These are phyloP conservation scores for Priceomyces castillae DNA, from an alignment of 805 yeast species.

Conservation along the genomic window DNA sequence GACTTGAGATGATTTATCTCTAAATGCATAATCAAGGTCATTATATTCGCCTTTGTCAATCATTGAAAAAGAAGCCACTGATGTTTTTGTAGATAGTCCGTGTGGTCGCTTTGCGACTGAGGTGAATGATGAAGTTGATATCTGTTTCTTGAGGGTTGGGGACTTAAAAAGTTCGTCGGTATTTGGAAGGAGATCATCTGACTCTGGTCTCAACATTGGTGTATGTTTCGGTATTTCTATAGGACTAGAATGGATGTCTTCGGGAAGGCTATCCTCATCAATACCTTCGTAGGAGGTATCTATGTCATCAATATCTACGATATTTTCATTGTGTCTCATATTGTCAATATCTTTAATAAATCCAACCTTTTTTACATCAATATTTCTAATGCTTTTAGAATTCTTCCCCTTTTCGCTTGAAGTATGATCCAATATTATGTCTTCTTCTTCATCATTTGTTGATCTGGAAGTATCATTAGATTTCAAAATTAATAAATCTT, in stretches of 20 bases:
- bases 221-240: neutral
- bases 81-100: slow-evolving; percentile 14
- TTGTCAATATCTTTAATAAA: slow-evolving; percentile 26
- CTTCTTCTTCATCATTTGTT: slow-evolving; percentile 11
- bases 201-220: neutral
- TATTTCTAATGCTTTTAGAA: neutral
- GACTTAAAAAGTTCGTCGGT: neutral
- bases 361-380: slow-evolving; percentile 7
- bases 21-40: slow-evolving; percentile 32
- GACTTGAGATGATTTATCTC: slow-evolving; percentile 23
- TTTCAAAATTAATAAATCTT: slow-evolving; percentile 14
- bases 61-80: slow-evolving; percentile 21
- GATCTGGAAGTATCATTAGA: slow-evolving; percentile 27
- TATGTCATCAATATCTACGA: slow-evolving; percentile 6
- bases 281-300: neutral
- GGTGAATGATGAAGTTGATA: slow-evolving; percentile 10
- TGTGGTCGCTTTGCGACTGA: slow-evolving; percentile 15
- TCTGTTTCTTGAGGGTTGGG: slow-evolving; percentile 4
- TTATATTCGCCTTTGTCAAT: slow-evolving; percentile 25
- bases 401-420: neutral
- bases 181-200: slow-evolving; percentile 1
- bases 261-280: neutral
- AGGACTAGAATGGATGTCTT: neutral
- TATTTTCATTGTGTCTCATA: slow-evolving; percentile 27
- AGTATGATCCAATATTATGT: slow-evolving; percentile 2